These are phyloP conservation scores for Alternaria panax DNA, from an alignment of 2,329 filamentous ascomycete species.

Conservation along the genomic window DNA sequence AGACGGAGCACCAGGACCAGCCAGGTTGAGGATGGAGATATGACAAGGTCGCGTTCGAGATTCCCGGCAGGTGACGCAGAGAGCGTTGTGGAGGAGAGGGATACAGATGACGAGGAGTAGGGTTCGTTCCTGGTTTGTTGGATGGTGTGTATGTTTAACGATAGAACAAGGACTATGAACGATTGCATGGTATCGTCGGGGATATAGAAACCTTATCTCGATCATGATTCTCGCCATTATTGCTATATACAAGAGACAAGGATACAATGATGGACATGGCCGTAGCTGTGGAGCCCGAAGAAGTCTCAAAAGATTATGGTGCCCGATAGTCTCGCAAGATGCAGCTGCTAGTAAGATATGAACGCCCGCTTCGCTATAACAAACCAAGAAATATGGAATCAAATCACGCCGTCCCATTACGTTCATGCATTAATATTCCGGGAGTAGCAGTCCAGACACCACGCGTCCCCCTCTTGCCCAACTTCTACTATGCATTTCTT, in stretches of 20 bases:
- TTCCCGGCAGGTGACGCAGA: conserved; percentile 10
- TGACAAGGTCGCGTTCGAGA: conserved; percentile 13
- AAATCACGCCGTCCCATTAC: not conserved
- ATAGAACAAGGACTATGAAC: not conserved
- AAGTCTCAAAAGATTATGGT: not conserved
- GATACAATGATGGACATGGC: not conserved
- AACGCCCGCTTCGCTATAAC: conserved; percentile 4
- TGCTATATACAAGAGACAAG: not conserved
- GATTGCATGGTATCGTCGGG: not conserved
- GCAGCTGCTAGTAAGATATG: not conserved
- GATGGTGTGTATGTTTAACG: not conserved
- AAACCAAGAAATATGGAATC: not conserved
- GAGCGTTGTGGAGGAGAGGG: conserved; percentile 16
- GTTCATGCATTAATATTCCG: conserved; percentile 30
- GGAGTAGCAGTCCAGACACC: conserved; percentile 67
- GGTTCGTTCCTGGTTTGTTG: not conserved
- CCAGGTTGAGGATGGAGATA: conserved; percentile 29
- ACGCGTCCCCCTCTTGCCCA: conserved; percentile 69
- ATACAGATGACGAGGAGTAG: conserved; percentile 22
- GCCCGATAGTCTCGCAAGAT: not conserved
- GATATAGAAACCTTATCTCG: not conserved
- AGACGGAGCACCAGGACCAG: conserved; percentile 42
- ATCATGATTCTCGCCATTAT: not conserved
- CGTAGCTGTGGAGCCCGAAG: not conserved
- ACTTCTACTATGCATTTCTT: conserved; percentile 73